Conservation (phyloP, 2,329 filamentous ascomycete species). For the Trichoderma brevicompactum region DNA sequence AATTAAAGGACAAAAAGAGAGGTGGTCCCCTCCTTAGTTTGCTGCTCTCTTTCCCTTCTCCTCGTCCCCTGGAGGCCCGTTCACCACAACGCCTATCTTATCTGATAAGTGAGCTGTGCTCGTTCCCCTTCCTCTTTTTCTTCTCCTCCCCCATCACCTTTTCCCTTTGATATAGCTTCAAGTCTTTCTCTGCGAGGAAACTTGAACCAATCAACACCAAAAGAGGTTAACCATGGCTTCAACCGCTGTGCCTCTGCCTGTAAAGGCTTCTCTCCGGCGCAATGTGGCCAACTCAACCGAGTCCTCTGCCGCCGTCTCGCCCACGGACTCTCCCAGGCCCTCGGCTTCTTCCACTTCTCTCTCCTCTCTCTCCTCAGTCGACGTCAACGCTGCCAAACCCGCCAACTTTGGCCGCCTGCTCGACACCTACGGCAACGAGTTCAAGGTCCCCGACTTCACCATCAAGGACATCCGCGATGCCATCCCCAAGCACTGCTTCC, state of each 20-base stretch:
- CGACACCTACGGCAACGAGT: conserved; percentile 94
- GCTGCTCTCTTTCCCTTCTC: background rate
- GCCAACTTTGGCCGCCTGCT: conserved; percentile 67
- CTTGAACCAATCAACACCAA: background rate
- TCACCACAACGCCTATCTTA: conserved; percentile 17
- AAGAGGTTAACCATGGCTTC: conserved; percentile 50
- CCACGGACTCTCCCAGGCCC: conserved; percentile 61
- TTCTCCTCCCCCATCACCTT: background rate
- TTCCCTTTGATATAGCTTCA: background rate
- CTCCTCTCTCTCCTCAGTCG: conserved; percentile 79
- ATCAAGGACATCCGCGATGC: conserved; percentile 97
- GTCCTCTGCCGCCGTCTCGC: conserved; percentile 61
- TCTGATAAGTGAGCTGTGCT: conserved; percentile 26
- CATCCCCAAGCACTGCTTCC: conserved; percentile 96
- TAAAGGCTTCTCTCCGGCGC: conserved; percentile 53
- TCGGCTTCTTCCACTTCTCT: conserved; percentile 87
- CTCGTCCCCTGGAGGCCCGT: conserved; percentile 11
- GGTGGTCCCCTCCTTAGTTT: conserved; percentile 4
- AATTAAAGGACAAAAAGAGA: conserved; percentile 11
- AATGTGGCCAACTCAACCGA: conserved; percentile 56
- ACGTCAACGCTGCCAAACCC: conserved; percentile 48
- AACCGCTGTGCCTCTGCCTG: conserved; percentile 45
- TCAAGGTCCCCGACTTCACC: conserved; percentile 91
- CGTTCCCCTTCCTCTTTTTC: background rate
- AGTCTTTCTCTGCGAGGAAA: background rate